Evolutionary conservation across 2,329 filamentous ascomycete genomes (phyloP).

Genomic region (Phoma herbarum): DNA sequence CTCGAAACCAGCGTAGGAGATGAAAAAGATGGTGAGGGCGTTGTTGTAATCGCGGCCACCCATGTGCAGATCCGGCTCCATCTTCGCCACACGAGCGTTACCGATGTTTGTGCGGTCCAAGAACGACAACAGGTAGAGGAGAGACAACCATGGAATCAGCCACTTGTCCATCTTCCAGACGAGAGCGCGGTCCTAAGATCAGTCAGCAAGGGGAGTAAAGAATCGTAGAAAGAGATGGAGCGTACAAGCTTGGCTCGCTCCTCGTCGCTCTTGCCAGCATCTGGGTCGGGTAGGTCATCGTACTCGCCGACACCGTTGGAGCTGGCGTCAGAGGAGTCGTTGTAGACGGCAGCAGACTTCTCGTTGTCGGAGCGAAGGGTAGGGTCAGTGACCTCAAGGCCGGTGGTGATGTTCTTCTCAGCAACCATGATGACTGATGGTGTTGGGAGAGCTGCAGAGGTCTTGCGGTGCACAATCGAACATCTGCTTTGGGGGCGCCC

Average conservation of each 20-base stretch:
- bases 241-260: constrained; percentile 48
- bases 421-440: constrained; percentile 42
- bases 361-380: constrained; percentile 27
- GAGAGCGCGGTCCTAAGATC: constrained; percentile 46
- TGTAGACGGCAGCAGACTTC: constrained; percentile 35
- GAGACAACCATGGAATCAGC: constrained; percentile 53
- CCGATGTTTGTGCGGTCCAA: constrained; percentile 50
- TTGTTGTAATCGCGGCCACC: constrained; percentile 69
- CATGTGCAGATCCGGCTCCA: constrained; percentile 43
- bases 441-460: constrained; percentile 23
- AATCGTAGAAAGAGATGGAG: neutral
- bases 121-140: constrained; percentile 55
- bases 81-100: constrained; percentile 57
- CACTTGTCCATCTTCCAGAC: constrained; percentile 55
- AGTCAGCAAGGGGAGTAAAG: constrained; percentile 25
- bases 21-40: constrained; percentile 72
- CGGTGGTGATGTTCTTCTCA: constrained; percentile 33
- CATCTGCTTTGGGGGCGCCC: constrained; percentile 22
- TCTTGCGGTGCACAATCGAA: constrained; percentile 27
- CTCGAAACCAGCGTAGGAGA: constrained; percentile 59
- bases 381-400: constrained; percentile 25
- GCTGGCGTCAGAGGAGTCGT: constrained; percentile 39
- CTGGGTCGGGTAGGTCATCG: constrained; percentile 48
- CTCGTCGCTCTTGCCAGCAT: constrained; percentile 45
- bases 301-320: constrained; percentile 35